Percentiles rank a stretch among this genome's conserved stretches.
Conservation (phyloP, 2,329 filamentous ascomycete genomes). For the Fusarium sp. region DNA sequence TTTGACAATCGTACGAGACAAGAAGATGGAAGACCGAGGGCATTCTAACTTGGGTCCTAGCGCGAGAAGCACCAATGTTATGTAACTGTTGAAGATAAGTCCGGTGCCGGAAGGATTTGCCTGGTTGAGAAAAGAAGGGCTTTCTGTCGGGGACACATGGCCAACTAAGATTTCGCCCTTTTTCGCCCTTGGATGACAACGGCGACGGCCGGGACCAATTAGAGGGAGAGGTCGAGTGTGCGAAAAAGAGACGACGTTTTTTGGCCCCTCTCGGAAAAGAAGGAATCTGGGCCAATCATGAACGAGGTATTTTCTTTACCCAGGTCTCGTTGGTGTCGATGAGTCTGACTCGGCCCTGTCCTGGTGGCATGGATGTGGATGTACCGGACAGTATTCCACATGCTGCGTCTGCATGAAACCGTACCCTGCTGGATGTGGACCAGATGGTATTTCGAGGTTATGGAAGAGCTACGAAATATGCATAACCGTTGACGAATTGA, state of each 20-base stretch:
- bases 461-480: neutral
- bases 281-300: constrained; percentile 26
- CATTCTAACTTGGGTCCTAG: constrained; percentile 8
- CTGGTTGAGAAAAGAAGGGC: neutral
- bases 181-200: neutral
- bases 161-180: neutral
- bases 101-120: neutral
- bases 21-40: constrained; percentile 19
- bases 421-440: neutral
- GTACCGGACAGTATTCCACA: constrained; percentile 1
- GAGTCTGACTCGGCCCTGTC: constrained; percentile 35
- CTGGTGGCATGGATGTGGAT: neutral
- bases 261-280: neutral
- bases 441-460: neutral
- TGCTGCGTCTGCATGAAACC: neutral
- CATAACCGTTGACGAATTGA: constrained; percentile 3
- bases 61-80: neutral
- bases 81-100: neutral
- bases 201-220: neutral
- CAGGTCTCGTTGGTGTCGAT: constrained; percentile 12
- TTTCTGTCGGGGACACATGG: neutral
- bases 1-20: constrained; percentile 33
- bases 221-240: neutral
- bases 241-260: neutral
- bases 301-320: constrained; percentile 36